Percentiles rank a stretch among this genome's conserved stretches.
phyloP scores from a whole-genome alignment of 176 grass and related monocot species.

The Cenchrus fungigraminus region DNA sequence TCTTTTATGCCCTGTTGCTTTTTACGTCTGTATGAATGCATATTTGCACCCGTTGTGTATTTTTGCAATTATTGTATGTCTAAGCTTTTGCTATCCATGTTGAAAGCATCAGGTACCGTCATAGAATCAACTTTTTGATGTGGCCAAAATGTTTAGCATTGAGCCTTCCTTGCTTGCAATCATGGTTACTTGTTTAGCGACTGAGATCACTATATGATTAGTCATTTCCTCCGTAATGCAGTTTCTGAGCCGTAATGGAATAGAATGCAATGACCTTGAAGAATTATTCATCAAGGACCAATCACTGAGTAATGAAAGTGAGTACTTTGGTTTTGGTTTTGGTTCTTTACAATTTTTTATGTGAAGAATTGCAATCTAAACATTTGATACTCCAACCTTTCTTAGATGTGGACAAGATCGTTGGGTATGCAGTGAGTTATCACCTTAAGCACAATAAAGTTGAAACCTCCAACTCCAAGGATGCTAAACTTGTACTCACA shows the following conservation, averaged over 20 bases:
- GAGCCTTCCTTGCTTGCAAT: not conserved
- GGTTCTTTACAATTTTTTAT: constrained; percentile 7
- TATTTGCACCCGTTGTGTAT: not conserved
- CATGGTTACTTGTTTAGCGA: not conserved
- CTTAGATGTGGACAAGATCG: constrained; percentile 92
- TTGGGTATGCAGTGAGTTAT: constrained; percentile 94
- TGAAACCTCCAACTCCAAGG: constrained; percentile 76
- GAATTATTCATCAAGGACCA: constrained; percentile 94
- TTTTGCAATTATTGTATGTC: not conserved
- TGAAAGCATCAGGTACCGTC: constrained; percentile 5
- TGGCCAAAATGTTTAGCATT: not conserved
- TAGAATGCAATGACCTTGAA: constrained; percentile 93
- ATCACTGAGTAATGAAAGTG: constrained; percentile 90
- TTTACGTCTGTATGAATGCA: constrained; percentile 11
- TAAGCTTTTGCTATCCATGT: constrained; percentile 12
- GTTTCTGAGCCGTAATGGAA: constrained; percentile 80
- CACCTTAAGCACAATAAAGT: constrained; percentile 74
- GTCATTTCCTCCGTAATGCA: constrained; percentile 37
- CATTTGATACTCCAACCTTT: constrained; percentile 43
- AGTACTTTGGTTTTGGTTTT: constrained; percentile 62
- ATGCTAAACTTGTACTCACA: constrained; percentile 72
- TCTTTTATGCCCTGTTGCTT: not conserved
- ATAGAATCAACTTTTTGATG: not conserved
- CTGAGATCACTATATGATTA: not conserved
- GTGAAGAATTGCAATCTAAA: constrained; percentile 15